Base-by-base conservation (phyloP, 805 yeast species). In the Ogataea populi-albae region DNA sequence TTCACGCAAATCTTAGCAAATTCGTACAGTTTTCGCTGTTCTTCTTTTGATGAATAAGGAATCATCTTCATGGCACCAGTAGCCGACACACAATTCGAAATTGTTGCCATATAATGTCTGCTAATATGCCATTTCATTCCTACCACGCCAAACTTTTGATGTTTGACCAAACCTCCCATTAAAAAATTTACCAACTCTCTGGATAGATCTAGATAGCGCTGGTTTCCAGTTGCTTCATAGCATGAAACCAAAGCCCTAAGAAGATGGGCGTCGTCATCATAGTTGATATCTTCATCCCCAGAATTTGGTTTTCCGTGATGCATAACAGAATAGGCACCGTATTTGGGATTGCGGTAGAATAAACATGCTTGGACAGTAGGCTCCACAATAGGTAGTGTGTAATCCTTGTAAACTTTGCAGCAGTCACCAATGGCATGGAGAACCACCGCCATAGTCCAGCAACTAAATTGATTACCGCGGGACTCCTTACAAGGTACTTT, bases 241-340 rank as follows among this genome's bases (percentile, higher is more conserved):
- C 84, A 84, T 3, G 79, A 69, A 41, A 81, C 63, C 54, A 79
- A 64, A 5, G 80, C 81, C 49, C 77, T 66, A 15, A 81, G 81
- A n/a, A 80, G 77, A 52, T 81, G 88, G 2, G 87, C 88, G 49
- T 79, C 82, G 54, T 81, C 88, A 51, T 81, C 87, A 45, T 77
- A 76, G 57, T 81, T 81, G 35, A 81, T 75, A 52, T 81, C 87
- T 33, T 62, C 62, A 55, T 80, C 81, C 30, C 73, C 79, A 16
- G 53, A 48, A 41, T 63, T 61, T 51, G 77, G 76, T 30, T 72
- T 71, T 34, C 65, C 65, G 52, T 77, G 71, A 47, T 75, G 77
- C 7, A 79, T 73, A 3, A 86, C 86, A 31, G 81, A 73, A 58
- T 70, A 81, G 2, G 81, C 86, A 35, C 72, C 71, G 30, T 62